Evolutionary conservation across 768 basidiomycete species (phyloP).

Genomic region (Suillus clintonianus): DNA sequence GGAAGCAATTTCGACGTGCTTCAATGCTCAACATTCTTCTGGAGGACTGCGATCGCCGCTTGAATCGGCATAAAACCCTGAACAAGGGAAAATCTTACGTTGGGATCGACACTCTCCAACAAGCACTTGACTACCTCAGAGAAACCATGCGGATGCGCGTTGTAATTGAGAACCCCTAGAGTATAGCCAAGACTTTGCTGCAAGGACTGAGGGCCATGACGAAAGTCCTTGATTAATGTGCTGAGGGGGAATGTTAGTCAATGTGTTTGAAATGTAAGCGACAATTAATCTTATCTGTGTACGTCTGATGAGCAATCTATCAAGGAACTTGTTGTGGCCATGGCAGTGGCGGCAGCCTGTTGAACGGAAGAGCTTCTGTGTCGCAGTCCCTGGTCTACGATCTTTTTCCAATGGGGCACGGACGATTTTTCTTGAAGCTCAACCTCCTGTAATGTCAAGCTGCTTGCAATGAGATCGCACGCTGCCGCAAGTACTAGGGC

Average conservation of each 20-base stretch:
- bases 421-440: slow-evolving; percentile 40
- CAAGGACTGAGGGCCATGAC: slow-evolving; percentile 46
- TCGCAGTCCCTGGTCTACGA: slow-evolving; percentile 74
- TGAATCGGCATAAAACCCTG: slow-evolving; percentile 19
- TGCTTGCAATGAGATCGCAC: slow-evolving; percentile 67
- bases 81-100: slow-evolving; percentile 41
- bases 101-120: slow-evolving; percentile 55
- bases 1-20: slow-evolving; percentile 56
- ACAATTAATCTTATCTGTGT: slow-evolving; percentile 64
- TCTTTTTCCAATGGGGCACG: slow-evolving; percentile 62
- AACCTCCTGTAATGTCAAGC: slow-evolving; percentile 61
- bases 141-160: slow-evolving; percentile 53
- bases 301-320: slow-evolving; percentile 65
- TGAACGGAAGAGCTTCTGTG: slow-evolving; percentile 67
- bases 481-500: slow-evolving; percentile 71
- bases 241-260: slow-evolving; percentile 20
- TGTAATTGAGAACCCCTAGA: slow-evolving; percentile 71
- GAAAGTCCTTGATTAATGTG: slow-evolving; percentile 69
- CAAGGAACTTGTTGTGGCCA: slow-evolving; percentile 69
- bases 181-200: slow-evolving; percentile 77
- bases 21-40: slow-evolving; percentile 50
- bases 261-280: slow-evolving; percentile 9
- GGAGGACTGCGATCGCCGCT: slow-evolving; percentile 30
- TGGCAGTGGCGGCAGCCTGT: slow-evolving; percentile 71
- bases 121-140: slow-evolving; percentile 58